Percentiles rank a stretch among this genome's conserved stretches.
Conservation (phyloP, 2,329 filamentous ascomycete genomes). For the Nigrospora sphaerica region DNA sequence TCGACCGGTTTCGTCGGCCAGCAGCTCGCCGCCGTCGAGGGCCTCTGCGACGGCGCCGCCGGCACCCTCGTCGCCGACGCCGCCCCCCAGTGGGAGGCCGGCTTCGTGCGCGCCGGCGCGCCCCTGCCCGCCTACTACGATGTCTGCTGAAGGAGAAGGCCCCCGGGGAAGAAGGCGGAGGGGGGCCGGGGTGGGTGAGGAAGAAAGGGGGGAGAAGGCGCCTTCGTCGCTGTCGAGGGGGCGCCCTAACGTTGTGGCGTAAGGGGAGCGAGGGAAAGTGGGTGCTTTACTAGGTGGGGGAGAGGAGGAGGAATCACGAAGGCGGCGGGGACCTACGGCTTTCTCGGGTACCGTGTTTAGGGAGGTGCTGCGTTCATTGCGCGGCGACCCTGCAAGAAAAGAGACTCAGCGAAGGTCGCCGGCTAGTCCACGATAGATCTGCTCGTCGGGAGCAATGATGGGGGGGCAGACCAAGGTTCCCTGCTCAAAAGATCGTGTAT, state of each 20-base stretch:
- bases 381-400: too few species aligned
- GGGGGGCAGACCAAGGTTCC: too few species aligned
- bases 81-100: constrained; percentile 26
- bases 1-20: constrained; percentile 26
- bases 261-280: constrained; percentile 18
- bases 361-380: too few species aligned
- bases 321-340: too few species aligned
- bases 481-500: too few species aligned
- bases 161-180: neutral
- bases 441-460: too few species aligned
- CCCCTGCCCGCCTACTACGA: constrained; percentile 22
- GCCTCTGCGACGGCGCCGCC: constrained; percentile 23
- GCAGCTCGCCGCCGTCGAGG: constrained; percentile 23
- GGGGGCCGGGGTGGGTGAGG: neutral
- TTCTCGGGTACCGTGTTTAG: too few species aligned
- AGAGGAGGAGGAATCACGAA: too few species aligned
- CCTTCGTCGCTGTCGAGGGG: too few species aligned
- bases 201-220: neutral
- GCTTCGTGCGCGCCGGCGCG: constrained; percentile 20
- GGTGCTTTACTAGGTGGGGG: too few species aligned
- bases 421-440: too few species aligned
- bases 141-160: constrained; percentile 16
- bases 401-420: too few species aligned
- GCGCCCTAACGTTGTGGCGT: constrained; percentile 11
- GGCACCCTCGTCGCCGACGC: constrained; percentile 26